Percentiles rank a stretch among this genome's conserved stretches.
These are phyloP conservation scores for Eremochloa ophiuroides DNA, from an alignment of 176 grass and related monocot genomes.

Conservation along the genomic window DNA sequence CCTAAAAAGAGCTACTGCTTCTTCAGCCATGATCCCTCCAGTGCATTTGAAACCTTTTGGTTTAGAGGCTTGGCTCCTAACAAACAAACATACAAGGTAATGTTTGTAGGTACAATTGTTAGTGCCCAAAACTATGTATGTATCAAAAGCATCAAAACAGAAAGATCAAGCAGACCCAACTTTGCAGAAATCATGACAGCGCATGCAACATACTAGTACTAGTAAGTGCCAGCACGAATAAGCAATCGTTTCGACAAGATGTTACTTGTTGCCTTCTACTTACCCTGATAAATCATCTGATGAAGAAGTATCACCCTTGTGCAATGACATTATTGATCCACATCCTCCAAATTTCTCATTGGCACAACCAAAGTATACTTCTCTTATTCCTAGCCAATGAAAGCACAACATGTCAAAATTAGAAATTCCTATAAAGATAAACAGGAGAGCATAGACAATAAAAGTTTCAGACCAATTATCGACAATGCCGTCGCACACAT, in stretches of 20 bases:
- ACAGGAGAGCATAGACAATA: background rate
- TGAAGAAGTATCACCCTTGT: slow-evolving; percentile 20
- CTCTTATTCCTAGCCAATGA: slow-evolving; percentile 63
- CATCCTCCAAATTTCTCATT: slow-evolving; percentile 98
- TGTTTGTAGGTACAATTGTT: background rate
- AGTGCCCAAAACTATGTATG: slow-evolving; percentile 17
- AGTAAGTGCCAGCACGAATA: background rate
- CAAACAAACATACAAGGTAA: slow-evolving; percentile 4
- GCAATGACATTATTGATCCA: slow-evolving; percentile 85
- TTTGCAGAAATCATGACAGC: background rate
- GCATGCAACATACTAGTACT: background rate
- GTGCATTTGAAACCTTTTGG: slow-evolving; percentile 77
- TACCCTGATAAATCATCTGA: slow-evolving; percentile 51
- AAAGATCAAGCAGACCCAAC: background rate
- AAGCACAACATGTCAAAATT: slow-evolving; percentile 10
- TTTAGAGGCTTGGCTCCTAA: slow-evolving; percentile 31
- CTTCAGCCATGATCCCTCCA: slow-evolving; percentile 72
- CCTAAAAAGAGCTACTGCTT: slow-evolving; percentile 73
- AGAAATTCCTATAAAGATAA: background rate
- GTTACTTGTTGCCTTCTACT: background rate
- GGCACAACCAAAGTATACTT: slow-evolving; percentile 79
- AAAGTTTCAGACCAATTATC: slow-evolving; percentile 66
- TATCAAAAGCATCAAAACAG: background rate
- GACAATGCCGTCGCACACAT: slow-evolving; percentile 84
- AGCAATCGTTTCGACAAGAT: background rate